Percentiles rank a stretch among this genome's conserved stretches.
phyloP scores from a whole-genome alignment of 169 alveolate genomes.

The Plasmodium vivax region DNA sequence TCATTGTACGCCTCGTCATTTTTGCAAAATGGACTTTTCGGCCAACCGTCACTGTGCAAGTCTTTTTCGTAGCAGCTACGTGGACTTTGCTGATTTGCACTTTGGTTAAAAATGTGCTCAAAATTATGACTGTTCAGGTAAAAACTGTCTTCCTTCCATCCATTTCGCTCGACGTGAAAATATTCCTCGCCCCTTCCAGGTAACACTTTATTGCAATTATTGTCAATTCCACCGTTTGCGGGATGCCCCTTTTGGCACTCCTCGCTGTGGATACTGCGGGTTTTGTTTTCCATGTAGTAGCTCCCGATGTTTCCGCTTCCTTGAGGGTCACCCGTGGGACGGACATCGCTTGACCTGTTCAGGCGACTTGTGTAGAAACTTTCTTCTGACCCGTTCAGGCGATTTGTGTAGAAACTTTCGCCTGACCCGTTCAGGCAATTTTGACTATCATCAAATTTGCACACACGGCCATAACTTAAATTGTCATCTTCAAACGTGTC shows the following conservation, averaged over 20 bases:
- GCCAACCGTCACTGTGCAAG: background rate
- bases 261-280: slow-evolving; percentile 3
- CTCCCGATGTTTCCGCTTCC: background rate
- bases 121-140: slow-evolving; percentile 55
- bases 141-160: slow-evolving; percentile 1
- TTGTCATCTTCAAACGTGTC: background rate
- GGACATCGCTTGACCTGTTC: background rate
- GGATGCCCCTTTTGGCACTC: background rate
- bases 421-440: slow-evolving; percentile 23
- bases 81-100: background rate
- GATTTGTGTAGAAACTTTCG: background rate
- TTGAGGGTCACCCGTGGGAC: background rate
- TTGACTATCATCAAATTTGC: slow-evolving; percentile 21
- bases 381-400: slow-evolving; percentile 3
- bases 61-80: slow-evolving; percentile 12
- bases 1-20: background rate
- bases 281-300: background rate
- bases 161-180: background rate
- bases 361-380: background rate
- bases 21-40: slow-evolving; percentile 1
- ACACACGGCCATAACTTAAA: slow-evolving; percentile 6
- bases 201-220: slow-evolving; percentile 3
- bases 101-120: slow-evolving; percentile 14
- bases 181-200: slow-evolving; percentile 10
- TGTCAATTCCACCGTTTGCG: background rate